Evolutionary conservation across 345 rosid species (phyloP), one percentile per base, ranked within the genome.

Genomic region (Crucihimalaya himalaica): DNA sequence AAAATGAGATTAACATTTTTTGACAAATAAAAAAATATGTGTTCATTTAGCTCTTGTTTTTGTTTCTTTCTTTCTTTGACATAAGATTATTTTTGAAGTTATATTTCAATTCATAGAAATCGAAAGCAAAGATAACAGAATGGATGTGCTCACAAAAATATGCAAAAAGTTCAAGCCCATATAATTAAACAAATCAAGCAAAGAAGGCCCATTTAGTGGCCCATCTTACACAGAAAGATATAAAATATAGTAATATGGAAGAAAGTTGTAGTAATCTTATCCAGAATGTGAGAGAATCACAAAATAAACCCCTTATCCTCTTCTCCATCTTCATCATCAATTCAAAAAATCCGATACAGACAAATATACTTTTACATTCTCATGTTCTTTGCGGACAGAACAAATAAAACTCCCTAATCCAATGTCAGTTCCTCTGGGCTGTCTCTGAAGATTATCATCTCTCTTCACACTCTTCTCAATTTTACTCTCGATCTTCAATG

Each of bases 251-350:
- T 5, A 45, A 29, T 32, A 3, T 1, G 20, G 43, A 20, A 48
- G 65, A 19, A 66, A 37, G 11, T 6, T 61, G 54, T 1, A 34
- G 2, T 9, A 7, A 70, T 77, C 80, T 77, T 77, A 77, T 77
- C 81, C 81, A 34, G 39, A 64, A 70, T 5, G 8, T 4, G 39
- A 28, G 11, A n/a, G 61, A 31, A 66, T 70, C 75, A 37, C 70
- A 76, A 70, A 76, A 45, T 6, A n/a, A n/a, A 13, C 53, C 71
- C 47, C 76, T 76, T 76, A 76, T 76, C 80, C 42, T 45, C 75
- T 62, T 68, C 45, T 16, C 28, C 75, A 54, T 68, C 46, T 8
- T 29, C 60, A 21, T 35, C 59, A 12, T 51, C 59, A 46, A 62
- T 53, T 63, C 23, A 62, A 37, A 62, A 37, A 34, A 55, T 11